Evolutionary conservation across 179 eudicot genomes (phyloP).

Genomic region (Corrigiola litoralis): DNA sequence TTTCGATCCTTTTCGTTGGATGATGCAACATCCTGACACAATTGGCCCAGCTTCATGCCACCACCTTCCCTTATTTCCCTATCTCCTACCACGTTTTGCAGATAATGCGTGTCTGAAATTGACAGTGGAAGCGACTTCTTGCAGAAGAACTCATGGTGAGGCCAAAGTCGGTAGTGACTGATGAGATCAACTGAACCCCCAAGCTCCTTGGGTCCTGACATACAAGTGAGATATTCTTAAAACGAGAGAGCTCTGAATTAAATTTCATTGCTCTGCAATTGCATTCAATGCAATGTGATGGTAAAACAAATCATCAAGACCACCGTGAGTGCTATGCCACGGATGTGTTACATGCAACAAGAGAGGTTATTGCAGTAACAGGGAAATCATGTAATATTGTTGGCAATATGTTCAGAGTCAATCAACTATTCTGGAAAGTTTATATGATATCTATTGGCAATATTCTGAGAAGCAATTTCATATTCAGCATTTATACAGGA

Average conservation of each 20-base stretch:
- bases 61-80: slow-evolving; percentile 64
- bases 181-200: slow-evolving; percentile 77
- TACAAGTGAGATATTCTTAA: neutral
- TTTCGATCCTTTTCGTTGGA: slow-evolving; percentile 33
- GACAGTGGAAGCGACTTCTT: slow-evolving; percentile 63
- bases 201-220: slow-evolving; percentile 42
- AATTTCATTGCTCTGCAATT: neutral
- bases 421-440: too few species aligned
- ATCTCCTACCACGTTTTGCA: slow-evolving; percentile 72
- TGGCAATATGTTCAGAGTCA: too few species aligned
- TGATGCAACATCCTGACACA: slow-evolving; percentile 38
- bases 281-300: neutral
- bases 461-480: too few species aligned
- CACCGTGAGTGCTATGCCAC: neutral
- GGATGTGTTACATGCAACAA: neutral
- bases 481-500: too few species aligned
- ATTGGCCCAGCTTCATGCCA: slow-evolving; percentile 68
- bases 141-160: slow-evolving; percentile 75
- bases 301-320: neutral
- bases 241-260: neutral
- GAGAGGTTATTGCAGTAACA: neutral
- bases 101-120: slow-evolving; percentile 63
- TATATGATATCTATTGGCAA: too few species aligned
- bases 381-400: too few species aligned
- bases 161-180: slow-evolving; percentile 55